Percentiles rank a stretch among this genome's conserved stretches.
Evolutionary conservation across 1,284 basidiomycete genomes (phyloP).

Genomic region (Wallemia mellicola): DNA sequence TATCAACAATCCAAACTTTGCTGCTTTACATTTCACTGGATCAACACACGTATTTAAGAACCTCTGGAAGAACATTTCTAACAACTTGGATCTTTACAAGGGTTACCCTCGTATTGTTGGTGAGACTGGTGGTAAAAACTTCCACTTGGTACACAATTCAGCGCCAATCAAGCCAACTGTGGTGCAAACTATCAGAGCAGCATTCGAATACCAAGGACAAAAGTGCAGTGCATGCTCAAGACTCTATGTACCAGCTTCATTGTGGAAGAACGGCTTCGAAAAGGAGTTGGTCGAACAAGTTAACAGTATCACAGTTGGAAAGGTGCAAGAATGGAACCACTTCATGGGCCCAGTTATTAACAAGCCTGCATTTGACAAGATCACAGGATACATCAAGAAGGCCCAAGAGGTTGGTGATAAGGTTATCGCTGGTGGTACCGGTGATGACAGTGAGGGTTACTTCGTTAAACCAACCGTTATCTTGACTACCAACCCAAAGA

Average conservation of each 20-base stretch:
- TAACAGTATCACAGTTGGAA: constrained; percentile 57
- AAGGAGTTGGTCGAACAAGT: constrained; percentile 47
- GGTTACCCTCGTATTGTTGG: constrained; percentile 84
- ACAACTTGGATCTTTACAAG: constrained; percentile 57
- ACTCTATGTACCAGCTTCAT: constrained; percentile 55
- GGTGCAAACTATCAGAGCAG: constrained; percentile 57
- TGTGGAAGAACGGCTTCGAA: constrained; percentile 58
- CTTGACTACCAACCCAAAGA: constrained; percentile 66
- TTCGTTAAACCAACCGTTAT: constrained; percentile 88
- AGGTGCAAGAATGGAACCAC: constrained; percentile 43
- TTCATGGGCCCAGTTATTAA: constrained; percentile 95
- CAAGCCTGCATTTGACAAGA: constrained; percentile 61
- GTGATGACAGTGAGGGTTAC: constrained; percentile 75
- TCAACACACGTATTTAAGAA: constrained; percentile 78
- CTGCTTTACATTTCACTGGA: constrained; percentile 85
- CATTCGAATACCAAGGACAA: constrained; percentile 94
- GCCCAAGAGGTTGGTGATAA: constrained; percentile 70
- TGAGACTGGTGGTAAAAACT: constrained; percentile 95
- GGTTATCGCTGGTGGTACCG: constrained; percentile 53
- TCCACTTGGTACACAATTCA: constrained; percentile 67
- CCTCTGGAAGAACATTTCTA: constrained; percentile 84
- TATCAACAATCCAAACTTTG: constrained; percentile 49
- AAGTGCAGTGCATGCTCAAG: constrained; percentile 90
- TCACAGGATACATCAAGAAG: constrained; percentile 52
- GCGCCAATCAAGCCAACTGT: constrained; percentile 71